Evolutionary conservation across 1,139 yeast genomes (phyloP), one percentile per base, ranked within the genome.

Genomic region (Debaryomyces coudertii): DNA sequence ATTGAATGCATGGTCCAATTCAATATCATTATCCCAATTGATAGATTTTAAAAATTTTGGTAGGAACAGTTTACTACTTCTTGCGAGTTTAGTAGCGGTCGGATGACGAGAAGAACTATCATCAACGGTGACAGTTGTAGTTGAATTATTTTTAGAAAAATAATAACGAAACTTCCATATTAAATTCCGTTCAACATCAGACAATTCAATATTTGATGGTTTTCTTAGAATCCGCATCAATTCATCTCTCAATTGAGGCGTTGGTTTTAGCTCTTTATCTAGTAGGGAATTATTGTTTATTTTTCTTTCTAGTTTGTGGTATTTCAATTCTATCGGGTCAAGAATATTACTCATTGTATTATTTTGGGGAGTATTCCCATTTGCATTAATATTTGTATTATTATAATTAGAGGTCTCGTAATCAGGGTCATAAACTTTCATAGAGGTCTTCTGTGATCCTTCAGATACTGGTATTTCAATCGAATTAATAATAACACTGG

Each of bases 101-200:
- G 50, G 36, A 12, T 25, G 11, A 12, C 24, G 34, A 16, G 52
- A 37, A 6, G 53, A 47, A 15, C 53, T 58, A 9, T 56, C 48
- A 37, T 55, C 55, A 9, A 50, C 47, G 24, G 45, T 50, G 12
- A 53, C 53, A 24, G 53, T 65, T 22, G 58, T 61, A 22, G 58
- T 51, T 2, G 66, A 50, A 48, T 69, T 61, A 57, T 86, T 87
- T 51, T 87, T 83, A 39, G 93, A 80, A 46, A 92, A 77, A 63
- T 85, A 92, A 68, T 89, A 93, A 45, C 99, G 71, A 64, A 87
- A 93, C 64, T 88, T 88, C 98, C 98, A 93, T 14, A 95, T 77
- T 56, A 90, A 68, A 53, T 90, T 90, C 69, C 88, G 90, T 54
- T 93, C 98, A 58, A 87, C 83, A 45, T 87, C 92, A 5, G 85